phyloP scores from a whole-genome alignment of 768 basidiomycete species.

The Lactarius tabidus region DNA sequence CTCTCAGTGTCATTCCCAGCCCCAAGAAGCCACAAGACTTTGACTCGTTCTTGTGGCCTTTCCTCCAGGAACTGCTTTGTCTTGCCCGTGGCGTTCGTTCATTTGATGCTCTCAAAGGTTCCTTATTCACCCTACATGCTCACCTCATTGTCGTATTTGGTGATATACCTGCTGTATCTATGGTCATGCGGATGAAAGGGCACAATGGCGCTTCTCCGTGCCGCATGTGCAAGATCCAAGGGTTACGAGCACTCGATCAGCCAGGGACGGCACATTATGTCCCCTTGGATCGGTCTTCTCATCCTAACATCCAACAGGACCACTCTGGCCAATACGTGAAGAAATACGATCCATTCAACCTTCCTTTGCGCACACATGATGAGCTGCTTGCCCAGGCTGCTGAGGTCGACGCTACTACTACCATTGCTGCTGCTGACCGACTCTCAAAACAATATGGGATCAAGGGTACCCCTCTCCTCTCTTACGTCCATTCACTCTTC shows the following conservation, averaged over 20 bases:
- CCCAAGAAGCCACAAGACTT: constrained; percentile 30
- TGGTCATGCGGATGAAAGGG: constrained; percentile 39
- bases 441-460: constrained; percentile 44
- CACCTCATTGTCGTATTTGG: constrained; percentile 33
- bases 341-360: constrained; percentile 30
- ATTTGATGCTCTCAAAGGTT: constrained; percentile 21
- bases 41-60: constrained; percentile 32
- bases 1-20: constrained; percentile 29
- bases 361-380: constrained; percentile 36
- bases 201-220: constrained; percentile 39
- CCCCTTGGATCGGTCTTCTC: neutral
- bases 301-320: neutral
- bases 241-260: constrained; percentile 23
- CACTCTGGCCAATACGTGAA: neutral
- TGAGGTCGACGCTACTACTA: constrained; percentile 34
- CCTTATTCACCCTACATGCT: constrained; percentile 32
- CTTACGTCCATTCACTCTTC: neutral
- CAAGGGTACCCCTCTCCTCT: constrained; percentile 18
- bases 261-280: neutral
- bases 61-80: constrained; percentile 30
- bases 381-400: constrained; percentile 30
- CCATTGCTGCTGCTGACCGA: constrained; percentile 26
- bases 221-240: constrained; percentile 36
- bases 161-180: constrained; percentile 34
- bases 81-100: constrained; percentile 28